Percentiles rank a stretch among this genome's conserved stretches.
Evolutionary conservation across 1,284 basidiomycete genomes (phyloP).

Genomic region (Melanopsichium pennsylvanicum): DNA sequence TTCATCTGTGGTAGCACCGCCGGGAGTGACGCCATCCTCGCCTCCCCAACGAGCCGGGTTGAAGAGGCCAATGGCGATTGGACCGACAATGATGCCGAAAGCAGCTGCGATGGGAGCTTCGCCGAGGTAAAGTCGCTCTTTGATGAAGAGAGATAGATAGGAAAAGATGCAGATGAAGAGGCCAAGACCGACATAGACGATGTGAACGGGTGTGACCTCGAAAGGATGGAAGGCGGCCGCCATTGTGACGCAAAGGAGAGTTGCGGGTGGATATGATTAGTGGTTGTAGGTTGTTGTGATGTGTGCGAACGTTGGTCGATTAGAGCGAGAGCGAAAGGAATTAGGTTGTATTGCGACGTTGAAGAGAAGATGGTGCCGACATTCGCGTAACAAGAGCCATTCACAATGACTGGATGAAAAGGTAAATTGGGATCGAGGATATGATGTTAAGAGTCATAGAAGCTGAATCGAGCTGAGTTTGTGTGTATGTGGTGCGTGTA

Average conservation of each 20-base stretch:
- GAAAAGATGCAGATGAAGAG: slow-evolving; percentile 75
- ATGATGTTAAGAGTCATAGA: not conserved
- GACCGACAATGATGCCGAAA: slow-evolving; percentile 87
- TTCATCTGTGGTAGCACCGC: slow-evolving; percentile 74
- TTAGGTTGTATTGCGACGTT: slow-evolving; percentile 14
- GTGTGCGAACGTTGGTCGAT: too few relatives aligned
- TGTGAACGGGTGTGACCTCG: slow-evolving; percentile 60
- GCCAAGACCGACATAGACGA: slow-evolving; percentile 62
- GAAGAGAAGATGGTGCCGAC: slow-evolving; percentile 24
- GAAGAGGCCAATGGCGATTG: slow-evolving; percentile 84
- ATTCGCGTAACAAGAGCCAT: slow-evolving; percentile 21
- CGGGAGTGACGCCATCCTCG: slow-evolving; percentile 68
- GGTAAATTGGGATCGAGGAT: not conserved
- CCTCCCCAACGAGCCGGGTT: slow-evolving; percentile 84
- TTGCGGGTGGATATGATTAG: too few relatives aligned
- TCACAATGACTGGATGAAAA: too few relatives aligned
- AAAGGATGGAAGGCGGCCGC: slow-evolving; percentile 56
- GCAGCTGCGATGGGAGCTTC: slow-evolving; percentile 95
- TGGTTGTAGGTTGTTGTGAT: too few relatives aligned
- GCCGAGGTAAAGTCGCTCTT: slow-evolving; percentile 92
- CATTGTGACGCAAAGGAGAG: too few relatives aligned
- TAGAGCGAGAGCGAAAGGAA: not conserved
- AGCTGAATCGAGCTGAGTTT: not conserved
- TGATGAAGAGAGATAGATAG: slow-evolving; percentile 90
- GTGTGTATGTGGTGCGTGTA: too few relatives aligned